Evolutionary conservation across 129 eudicot species (phyloP).

Genomic region (Tanacetum coccineum): DNA sequence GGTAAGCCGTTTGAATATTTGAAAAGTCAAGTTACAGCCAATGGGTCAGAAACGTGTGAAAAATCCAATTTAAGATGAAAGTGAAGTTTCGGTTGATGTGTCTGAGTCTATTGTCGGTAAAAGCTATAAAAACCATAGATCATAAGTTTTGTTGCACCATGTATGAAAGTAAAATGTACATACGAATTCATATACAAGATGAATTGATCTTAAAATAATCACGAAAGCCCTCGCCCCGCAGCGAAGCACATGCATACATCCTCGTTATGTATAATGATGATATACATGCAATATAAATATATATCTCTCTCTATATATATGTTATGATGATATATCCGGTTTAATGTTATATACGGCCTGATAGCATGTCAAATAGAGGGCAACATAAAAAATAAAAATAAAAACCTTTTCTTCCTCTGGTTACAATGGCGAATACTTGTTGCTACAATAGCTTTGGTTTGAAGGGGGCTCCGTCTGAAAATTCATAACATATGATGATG

Average conservation of each 20-base stretch:
- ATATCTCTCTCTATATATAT: too few species aligned
- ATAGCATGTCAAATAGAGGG: background rate
- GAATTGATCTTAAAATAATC: too few species aligned
- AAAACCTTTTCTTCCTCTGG: conserved; percentile 62
- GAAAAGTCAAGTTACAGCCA: conserved; percentile 10
- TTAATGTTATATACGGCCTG: too few species aligned
- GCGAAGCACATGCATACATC: too few species aligned
- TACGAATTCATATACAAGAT: too few species aligned
- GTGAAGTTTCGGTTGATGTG: conserved; percentile 19
- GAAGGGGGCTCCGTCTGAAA: conserved; percentile 84
- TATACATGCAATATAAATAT: too few species aligned
- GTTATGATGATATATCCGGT: too few species aligned
- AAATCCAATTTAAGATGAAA: conserved; percentile 17
- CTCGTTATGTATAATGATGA: too few species aligned
- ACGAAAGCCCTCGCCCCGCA: too few species aligned
- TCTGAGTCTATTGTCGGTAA: conserved; percentile 25
- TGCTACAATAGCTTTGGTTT: conserved; percentile 62
- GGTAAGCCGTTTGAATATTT: conserved; percentile 28
- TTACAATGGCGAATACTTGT: conserved; percentile 34
- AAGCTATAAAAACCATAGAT: too few species aligned
- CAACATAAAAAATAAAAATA: background rate
- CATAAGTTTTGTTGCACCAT: too few species aligned
- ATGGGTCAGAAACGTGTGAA: conserved; percentile 22
- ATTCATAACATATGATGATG: conserved; percentile 36
- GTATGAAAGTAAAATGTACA: too few species aligned